Conservation (phyloP, 2,329 filamentous ascomycete genomes). For the Chaetomium sp. region DNA sequence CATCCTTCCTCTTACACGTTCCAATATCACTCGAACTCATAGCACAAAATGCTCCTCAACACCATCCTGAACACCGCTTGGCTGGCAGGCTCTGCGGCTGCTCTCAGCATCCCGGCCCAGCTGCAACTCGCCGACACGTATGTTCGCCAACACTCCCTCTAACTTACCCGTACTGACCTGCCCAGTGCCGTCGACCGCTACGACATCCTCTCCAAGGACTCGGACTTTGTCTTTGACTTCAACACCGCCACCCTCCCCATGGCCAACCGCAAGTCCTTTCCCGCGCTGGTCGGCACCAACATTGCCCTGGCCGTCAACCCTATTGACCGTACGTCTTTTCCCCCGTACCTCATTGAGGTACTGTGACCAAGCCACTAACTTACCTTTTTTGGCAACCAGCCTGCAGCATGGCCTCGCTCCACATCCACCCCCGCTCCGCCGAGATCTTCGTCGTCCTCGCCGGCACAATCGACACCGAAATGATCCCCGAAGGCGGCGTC, state of each 20-base stretch:
- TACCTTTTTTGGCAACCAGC: not conserved
- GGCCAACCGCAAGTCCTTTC: constrained; percentile 3
- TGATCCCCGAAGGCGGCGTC: constrained; percentile 4
- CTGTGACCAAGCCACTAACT: not conserved
- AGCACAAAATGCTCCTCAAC: not conserved
- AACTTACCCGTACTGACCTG: not conserved
- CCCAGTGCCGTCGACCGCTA: constrained; percentile 1
- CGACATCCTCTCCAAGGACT: not conserved
- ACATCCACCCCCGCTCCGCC: constrained; percentile 5
- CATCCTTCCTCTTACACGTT: not conserved
- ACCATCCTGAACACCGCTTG: not conserved
- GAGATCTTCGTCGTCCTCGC: constrained; percentile 4
- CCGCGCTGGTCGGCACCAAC: not conserved
- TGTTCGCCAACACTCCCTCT: not conserved
- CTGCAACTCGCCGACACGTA: constrained; percentile 4
- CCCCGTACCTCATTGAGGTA: not conserved
- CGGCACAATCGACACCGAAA: not conserved
- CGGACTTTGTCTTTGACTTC: constrained; percentile 3
- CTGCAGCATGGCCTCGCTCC: constrained; percentile 4
- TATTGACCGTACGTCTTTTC: not conserved
- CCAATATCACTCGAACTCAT: not conserved
- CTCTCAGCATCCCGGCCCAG: constrained; percentile 2
- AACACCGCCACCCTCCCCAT: not conserved
- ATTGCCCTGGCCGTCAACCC: not conserved
- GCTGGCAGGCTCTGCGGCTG: not conserved